Base-by-base conservation (phyloP, 1,139 yeast species). In the Saccharomyces hybrid region DNA sequence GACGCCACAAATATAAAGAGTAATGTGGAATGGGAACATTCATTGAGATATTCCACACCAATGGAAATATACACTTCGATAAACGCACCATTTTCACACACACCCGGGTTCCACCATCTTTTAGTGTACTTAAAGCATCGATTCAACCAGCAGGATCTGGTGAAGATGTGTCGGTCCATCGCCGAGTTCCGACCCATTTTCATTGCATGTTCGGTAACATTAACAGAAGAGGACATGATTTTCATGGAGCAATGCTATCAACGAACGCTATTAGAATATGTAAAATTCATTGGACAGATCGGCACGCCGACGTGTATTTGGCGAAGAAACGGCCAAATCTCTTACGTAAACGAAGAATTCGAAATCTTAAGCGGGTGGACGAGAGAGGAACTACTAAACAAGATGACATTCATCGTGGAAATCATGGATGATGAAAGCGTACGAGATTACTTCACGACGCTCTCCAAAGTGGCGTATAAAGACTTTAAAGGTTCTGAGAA, bases 161-260 rank as follows among this genome's bases (percentile, higher is more conserved):
- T 90, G 54, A 80, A 84, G 56, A 86, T 93, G 83, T 93, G 96
- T 2, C 85, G 86, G 63, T 83, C 88, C 9, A 87, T 93, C 85
- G 95, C 97, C 0, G 82, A 84, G 50, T 90, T 90, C 65, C 75
- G 98, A 58, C 97, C 98, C 1, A 83, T 90, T 8, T 91, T 91
- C 68, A 90, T 91, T 62, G 97, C 97, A 1, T 87, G 96, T 64
- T 88, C 96, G 32, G 86, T 88, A 63, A 84, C 95, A 3, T 73
- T 93, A 48, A 88, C 90, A 55, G 96, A 88, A 61, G 95, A 88
- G 51, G 99, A 93, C 68, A 75, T 91, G 66, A 87, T 91, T 5
- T 93, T 93, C 65, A 90, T 93, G 88, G 99, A 93, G 66, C 95
- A 91, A 72, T 88, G 97, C 63, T 91, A 91, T 73, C 98, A 93